A percentile compares a stretch with the other conserved stretches of the same genome.
phyloP scores from a whole-genome alignment of 495 filamentous ascomycete species.

The Podospora pseudoanserina region DNA sequence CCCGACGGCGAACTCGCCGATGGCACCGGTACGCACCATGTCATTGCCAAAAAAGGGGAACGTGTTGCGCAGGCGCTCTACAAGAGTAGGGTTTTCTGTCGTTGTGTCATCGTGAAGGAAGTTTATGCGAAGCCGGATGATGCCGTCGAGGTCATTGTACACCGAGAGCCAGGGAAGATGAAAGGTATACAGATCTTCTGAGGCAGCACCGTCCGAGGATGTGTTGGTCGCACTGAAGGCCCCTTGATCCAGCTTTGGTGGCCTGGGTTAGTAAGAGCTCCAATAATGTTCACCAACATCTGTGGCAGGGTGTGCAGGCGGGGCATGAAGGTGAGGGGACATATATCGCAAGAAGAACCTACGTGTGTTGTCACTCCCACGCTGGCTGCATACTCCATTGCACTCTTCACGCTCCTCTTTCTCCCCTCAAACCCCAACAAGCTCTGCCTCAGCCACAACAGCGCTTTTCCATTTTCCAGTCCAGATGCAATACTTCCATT shows the following conservation, averaged over 20 bases:
- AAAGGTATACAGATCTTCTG: constrained; percentile 26
- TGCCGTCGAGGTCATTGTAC: constrained; percentile 15
- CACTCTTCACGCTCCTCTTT: not conserved
- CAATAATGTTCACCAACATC: not conserved
- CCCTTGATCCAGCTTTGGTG: constrained; percentile 28
- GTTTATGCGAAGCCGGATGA: constrained; percentile 28
- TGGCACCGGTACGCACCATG: constrained; percentile 30
- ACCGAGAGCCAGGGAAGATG: constrained; percentile 27
- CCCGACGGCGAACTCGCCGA: constrained; percentile 28
- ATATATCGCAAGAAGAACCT: not conserved
- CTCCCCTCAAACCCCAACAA: not conserved
- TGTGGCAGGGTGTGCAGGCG: constrained; percentile 6
- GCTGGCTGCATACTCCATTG: constrained; percentile 1
- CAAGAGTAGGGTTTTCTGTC: constrained; percentile 9
- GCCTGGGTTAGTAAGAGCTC: not conserved
- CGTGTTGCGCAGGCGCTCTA: constrained; percentile 26
- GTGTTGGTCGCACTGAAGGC: constrained; percentile 24
- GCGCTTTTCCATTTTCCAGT: not conserved
- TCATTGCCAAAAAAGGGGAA: constrained; percentile 30
- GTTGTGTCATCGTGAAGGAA: constrained; percentile 26
- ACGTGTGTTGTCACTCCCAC: not conserved
- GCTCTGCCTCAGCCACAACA: not conserved
- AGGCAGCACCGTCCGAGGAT: constrained; percentile 23
- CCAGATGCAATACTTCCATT: not conserved
- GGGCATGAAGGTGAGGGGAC: not conserved